Conservation (phyloP, 257 asterid genomes). For the Echium plantagineum region DNA sequence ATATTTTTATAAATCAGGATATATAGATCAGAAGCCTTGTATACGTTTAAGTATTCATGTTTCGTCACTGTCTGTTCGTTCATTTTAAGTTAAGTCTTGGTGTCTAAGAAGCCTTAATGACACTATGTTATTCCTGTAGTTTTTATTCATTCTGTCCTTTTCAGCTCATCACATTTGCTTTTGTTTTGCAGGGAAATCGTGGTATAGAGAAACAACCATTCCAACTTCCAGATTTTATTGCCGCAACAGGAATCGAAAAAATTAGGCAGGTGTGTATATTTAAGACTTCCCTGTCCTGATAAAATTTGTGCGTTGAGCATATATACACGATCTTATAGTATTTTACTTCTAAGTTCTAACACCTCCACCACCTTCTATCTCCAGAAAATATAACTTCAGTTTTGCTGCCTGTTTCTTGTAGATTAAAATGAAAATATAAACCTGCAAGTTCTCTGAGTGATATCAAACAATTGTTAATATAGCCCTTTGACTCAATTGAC, state of each 20-base stretch:
- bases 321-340: not conserved
- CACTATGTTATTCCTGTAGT: too few species aligned
- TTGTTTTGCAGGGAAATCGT: conserved; percentile 82
- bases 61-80: not conserved
- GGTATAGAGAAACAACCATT: conserved; percentile 95
- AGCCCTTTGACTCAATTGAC: not conserved
- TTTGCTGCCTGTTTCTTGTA: not conserved
- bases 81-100: not conserved
- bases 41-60: not conserved
- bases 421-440: too few species aligned
- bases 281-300: not conserved
- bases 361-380: not conserved
- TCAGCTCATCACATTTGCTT: conserved; percentile 33
- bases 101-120: not conserved
- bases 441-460: not conserved
- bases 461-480: not conserved
- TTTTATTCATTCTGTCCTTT: conserved; percentile 2
- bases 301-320: not conserved
- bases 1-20: not conserved
- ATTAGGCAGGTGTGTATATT: conserved; percentile 76
- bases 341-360: not conserved
- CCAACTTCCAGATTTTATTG: conserved; percentile 96
- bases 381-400: not conserved
- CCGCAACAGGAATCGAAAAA: conserved; percentile 99
- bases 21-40: not conserved